Evolutionary conservation across 1,284 basidiomycete genomes (phyloP), one percentile per base, ranked within the genome.

Genomic region (Tremellales sp.): DNA sequence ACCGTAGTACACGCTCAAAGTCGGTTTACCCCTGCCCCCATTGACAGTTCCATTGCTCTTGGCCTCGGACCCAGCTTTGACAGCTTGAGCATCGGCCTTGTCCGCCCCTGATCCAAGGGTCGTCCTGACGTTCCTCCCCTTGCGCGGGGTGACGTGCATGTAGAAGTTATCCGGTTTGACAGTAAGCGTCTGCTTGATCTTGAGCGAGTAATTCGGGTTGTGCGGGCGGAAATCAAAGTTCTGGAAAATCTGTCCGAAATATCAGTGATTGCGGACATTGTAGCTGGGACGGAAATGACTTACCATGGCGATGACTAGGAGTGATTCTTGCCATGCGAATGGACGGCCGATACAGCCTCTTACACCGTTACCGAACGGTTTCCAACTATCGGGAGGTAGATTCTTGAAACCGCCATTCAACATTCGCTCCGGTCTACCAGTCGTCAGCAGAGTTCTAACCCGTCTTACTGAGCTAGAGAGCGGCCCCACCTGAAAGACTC

Each of bases 241-340:
- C 53, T 77, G 75, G 42, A 79, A 62, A 21, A 79, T 64, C 23
- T 40, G 39, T 36, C 5, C 13, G 33, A n/a, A n/a, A 24, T n/a
- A 40, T 40, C 15, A 33, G 29, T 21, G 23, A 21, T 40, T 4
- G 11, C 7, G 19, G 4, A 22, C 39, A 23, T 10, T 40, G 33
- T 4, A 10, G n/a, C 29, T 33, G 29, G 8, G 23, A 21, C 39
- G 15, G 19, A 12, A 40, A 40, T 10, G 21, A 23, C 39, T 15
- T 4, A 40, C 39, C 39, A 68, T 65, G 0, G 75, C 75, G 24
- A 80, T 57, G 8, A 75, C 75, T 21, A 80, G 71, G 29, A 64
- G 50, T 3, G 77, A 73, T 61, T 81, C 79, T 56, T 81, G 79
- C 75, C 76, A 76, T 0, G 79, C 78, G 40, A 80, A 78, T 0